Base-by-base conservation (phyloP, 768 basidiomycete genomes). In the Tricholoma matsutake region DNA sequence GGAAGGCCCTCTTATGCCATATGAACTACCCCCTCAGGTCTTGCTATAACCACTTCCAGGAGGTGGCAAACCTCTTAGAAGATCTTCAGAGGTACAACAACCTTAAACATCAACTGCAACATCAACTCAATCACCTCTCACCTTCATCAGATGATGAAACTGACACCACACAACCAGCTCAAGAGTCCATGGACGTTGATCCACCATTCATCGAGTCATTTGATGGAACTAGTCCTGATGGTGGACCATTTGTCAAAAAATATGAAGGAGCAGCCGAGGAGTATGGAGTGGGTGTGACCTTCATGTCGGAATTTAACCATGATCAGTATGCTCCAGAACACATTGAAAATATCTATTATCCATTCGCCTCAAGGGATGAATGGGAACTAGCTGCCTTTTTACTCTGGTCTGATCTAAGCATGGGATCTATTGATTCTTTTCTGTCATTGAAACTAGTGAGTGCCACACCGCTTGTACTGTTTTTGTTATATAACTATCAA, bases 371-470 rank as follows among this genome's bases (percentile, higher is more conserved):
- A 14, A 57, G 63, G 14, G 60, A 58, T 3, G 75, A 77, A 56
- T 77, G 75, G 74, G 65, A 75, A 61, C 35, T 75, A 4, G 72
- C 66, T 10, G 66, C 61, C 9, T 76, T 70, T 63, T 64, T 75
- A 0, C 56, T 70, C n/a, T 54, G 57, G 6, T 74, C 71, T 8
- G 52, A 60, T 25, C 60, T 77, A 47, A 74, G 71, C 43, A 71
- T 74, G 70, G 55, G 61, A 9, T 63, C 59, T 2, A 70, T 74
- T 9, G 62, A 74, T 41, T 55, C 67, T 11, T 71, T 76, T 39
- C 54, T 76, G 29, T 58, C 60, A 11, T 66, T 77, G 22, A 32
- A 68, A 53, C 37, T 72, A 39, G 73, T 76, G 57, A 61, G 54
- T 35, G 9, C 37, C 20, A n/a, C n/a, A 34, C 7, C 18, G 32